Evolutionary conservation across 805 yeast species (phyloP), one percentile per base, ranked within the genome.

Genomic region (Gaillardinia entomophila): DNA sequence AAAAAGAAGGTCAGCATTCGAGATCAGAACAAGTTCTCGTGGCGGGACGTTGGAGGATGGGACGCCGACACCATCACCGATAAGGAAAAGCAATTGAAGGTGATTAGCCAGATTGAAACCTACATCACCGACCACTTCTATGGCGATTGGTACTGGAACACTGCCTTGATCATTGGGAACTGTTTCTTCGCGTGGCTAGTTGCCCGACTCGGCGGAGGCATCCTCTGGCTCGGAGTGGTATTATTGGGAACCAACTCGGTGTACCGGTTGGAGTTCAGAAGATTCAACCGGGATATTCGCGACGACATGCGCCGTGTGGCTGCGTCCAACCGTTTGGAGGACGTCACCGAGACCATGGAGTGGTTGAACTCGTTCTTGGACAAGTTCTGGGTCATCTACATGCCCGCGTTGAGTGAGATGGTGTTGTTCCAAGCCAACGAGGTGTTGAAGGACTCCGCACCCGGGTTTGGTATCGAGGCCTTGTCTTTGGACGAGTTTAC

Each of bases 341-440:
- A 73, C 30, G 73, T 70, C 45, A 52, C 70, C 34, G 95, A 84
- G 59, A 78, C 89, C 6, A 82, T 84, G 76, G 76, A 79, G 38
- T 84, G 95, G 95, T 55, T 84, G 47, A 84, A 84, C 48, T 73
- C 79, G 16, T 83, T 84, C 48, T 57, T 84, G 52, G 79, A 79
- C 27, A 84, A 84, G 57, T 82, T 84, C 50, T 84, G 95, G 95
- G 84, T 82, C 36, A 82, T 84, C 39, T 84, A 84, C 49, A 84
- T 84, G 95, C 90, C 92, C 20, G 87, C 84, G 1, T 63, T 84
- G 31, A 79, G 88, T 5, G 86, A 82, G 43, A 78, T 76, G 58
- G 94, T 84, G 16, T 68, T 77, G 55, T 73, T 71, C 30, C 74
- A 72, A 47, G 82, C 86, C n/a, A 82, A 82, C 46, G 79, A 75